phyloP scores from a whole-genome alignment of 306 rosid species.

The Corylus heterophylla region DNA sequence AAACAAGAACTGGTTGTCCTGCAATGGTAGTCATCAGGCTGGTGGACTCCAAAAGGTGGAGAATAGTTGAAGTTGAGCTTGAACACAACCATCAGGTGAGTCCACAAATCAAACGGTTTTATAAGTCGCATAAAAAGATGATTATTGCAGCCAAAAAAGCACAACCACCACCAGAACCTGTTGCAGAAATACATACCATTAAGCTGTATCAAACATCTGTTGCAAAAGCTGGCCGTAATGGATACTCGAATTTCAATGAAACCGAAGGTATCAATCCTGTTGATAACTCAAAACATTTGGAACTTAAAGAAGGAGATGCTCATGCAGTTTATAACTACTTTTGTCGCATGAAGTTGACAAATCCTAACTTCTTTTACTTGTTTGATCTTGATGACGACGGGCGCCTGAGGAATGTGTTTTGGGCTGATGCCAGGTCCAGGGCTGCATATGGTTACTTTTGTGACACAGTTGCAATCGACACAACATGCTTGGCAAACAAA shows the following conservation, averaged over 20 bases:
- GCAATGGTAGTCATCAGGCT: conserved; percentile 76
- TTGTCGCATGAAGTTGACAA: conserved; percentile 70
- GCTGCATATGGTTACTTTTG: conserved; percentile 55
- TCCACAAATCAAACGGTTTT: conserved; percentile 68
- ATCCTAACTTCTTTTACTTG: conserved; percentile 71
- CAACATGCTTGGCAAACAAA: conserved; percentile 73
- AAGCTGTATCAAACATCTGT: conserved; percentile 60
- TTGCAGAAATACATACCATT: conserved; percentile 69
- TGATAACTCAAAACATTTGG: conserved; percentile 58
- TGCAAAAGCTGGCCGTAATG: conserved; percentile 43
- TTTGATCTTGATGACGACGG: conserved; percentile 70
- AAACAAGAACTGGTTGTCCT: conserved; percentile 85
- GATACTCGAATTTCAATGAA: conserved; percentile 42
- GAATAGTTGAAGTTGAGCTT: conserved; percentile 74
- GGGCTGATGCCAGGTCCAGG: conserved; percentile 81
- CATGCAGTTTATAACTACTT: conserved; percentile 70
- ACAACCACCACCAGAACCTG: conserved; percentile 54
- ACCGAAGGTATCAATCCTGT: conserved; percentile 39
- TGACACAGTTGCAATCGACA: conserved; percentile 61
- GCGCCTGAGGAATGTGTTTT: conserved; percentile 65
- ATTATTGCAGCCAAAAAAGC: conserved; percentile 59
- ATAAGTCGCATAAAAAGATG: conserved; percentile 80
- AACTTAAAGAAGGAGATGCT: conserved; percentile 76
- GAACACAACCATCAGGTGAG: conserved; percentile 74
- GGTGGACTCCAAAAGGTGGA: conserved; percentile 71